Evolutionary conservation across 768 basidiomycete genomes (phyloP), one percentile per base, ranked within the genome.

Genomic region (Coprinopsis strossmayeri): DNA sequence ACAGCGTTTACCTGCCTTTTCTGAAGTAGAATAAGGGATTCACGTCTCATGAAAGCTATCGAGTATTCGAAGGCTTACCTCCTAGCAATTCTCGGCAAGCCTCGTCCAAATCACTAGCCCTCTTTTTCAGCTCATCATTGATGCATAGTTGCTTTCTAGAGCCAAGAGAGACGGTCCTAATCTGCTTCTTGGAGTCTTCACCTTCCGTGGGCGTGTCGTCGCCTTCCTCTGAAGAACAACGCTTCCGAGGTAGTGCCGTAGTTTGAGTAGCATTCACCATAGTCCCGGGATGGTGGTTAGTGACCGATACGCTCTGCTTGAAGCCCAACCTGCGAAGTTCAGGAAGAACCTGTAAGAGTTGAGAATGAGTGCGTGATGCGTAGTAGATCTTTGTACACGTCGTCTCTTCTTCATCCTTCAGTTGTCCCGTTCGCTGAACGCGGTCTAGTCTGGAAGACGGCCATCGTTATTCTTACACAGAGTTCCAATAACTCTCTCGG

Each of bases 301-400:
- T 46, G 41, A 68, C 46, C 15, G 65, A 61, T 61, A 59, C 26
- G 15, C 35, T 27, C 13, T 48, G 55, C 12, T 55, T 52, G 3
- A 93, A 62, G 53, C 72, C 72, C n/a, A 95, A 77, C 56, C 81
- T 86, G 34, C 69, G 74, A 9, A 97, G 71, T 60, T 99, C 96
- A 2, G 87, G 84, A 15, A 93, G 72, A 2, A 98, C 75, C 62
- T 99, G 95, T 1, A 92, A 75, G 2, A 99, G 78, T 59, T 99
- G 95, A 1, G 94, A 94, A 65, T 99, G 95, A 0, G 95, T 99
- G 26, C 95, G 76, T 0, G 96, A 98, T 0, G 94, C 88, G 59
- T 94, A 96, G 63, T 82, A 96, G 52, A 98, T 84, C 72, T 91
- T 88, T 30, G 80, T 85, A 59, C 85, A 87, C 3, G 75, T 73